Percentiles rank a stretch among this genome's conserved stretches.
These are phyloP conservation scores for Ceriops decandra DNA, from an alignment of 345 rosid genomes.

Conservation along the genomic window DNA sequence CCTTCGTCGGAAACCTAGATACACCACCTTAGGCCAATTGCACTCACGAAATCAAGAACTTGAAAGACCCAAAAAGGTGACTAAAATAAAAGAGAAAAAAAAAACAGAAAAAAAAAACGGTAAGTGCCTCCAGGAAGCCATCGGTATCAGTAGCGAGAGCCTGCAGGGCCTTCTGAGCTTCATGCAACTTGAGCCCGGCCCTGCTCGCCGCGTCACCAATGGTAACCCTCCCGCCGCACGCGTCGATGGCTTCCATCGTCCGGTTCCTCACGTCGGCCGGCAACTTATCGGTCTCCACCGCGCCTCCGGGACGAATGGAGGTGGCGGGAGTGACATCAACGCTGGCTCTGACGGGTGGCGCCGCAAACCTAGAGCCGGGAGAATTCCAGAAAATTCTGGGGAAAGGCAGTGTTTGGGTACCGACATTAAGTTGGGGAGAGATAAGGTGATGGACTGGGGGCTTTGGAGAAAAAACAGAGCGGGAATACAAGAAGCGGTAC, in stretches of 20 bases:
- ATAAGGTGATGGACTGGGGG: slow-evolving; percentile 31
- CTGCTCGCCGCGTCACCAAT: slow-evolving; percentile 80
- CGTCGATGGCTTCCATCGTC: slow-evolving; percentile 83
- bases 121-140: slow-evolving; percentile 85
- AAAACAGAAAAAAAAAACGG: neutral
- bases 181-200: slow-evolving; percentile 70
- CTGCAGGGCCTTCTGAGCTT: slow-evolving; percentile 90
- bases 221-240: slow-evolving; percentile 72
- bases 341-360: slow-evolving; percentile 41
- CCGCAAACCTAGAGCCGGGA: slow-evolving; percentile 24
- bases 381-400: slow-evolving; percentile 19
- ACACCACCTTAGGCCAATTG: slow-evolving; percentile 52
- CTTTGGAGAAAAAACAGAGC: slow-evolving; percentile 19
- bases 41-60: slow-evolving; percentile 44
- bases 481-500: slow-evolving; percentile 13
- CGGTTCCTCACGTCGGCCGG: slow-evolving; percentile 76
- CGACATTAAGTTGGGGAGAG: slow-evolving; percentile 29
- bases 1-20: slow-evolving; percentile 95
- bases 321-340: slow-evolving; percentile 31
- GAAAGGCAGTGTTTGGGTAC: slow-evolving; percentile 19
- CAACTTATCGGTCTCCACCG: slow-evolving; percentile 68
- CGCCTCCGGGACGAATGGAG: slow-evolving; percentile 58
- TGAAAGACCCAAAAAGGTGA: slow-evolving; percentile 22
- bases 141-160: slow-evolving; percentile 90
- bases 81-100: neutral